Evolutionary conservation across 345 rosid genomes (phyloP).

Genomic region (Leavenworthia alabamica): DNA sequence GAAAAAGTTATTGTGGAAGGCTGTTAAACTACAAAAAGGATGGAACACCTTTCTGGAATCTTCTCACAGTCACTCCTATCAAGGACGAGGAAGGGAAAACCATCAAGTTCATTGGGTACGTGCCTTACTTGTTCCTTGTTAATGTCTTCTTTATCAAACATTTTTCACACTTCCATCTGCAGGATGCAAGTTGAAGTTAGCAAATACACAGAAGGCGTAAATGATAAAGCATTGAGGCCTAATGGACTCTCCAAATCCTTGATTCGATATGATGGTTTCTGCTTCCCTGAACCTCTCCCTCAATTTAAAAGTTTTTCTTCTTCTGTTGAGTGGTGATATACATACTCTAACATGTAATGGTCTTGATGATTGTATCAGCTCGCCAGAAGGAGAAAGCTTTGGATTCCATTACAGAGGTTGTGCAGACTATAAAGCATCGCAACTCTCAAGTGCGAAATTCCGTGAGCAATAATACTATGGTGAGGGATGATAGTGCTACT

Average conservation of each 20-base stretch:
- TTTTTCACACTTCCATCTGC: constrained; percentile 16
- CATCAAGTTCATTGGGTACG: constrained; percentile 88
- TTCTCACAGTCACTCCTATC: constrained; percentile 86
- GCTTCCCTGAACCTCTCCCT: constrained; percentile 5
- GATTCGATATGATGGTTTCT: constrained; percentile 85
- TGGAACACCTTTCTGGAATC: constrained; percentile 95
- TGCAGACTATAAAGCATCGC: constrained; percentile 65
- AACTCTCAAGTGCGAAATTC: constrained; percentile 38
- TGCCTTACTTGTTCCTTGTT: constrained; percentile 3
- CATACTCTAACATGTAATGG: background rate
- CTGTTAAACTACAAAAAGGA: constrained; percentile 91
- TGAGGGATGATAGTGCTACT: background rate
- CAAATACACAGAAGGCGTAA: constrained; percentile 85
- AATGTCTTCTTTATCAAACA: background rate
- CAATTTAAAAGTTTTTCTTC: background rate
- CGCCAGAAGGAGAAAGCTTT: constrained; percentile 83
- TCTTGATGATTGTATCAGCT: constrained; percentile 43
- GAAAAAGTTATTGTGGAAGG: constrained; percentile 80
- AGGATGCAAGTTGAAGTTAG: constrained; percentile 99
- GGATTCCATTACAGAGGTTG: constrained; percentile 76
- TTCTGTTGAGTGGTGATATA: background rate
- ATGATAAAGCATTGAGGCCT: constrained; percentile 69
- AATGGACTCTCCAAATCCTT: constrained; percentile 79
- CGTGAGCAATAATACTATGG: constrained; percentile 20
- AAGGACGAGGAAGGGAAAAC: constrained; percentile 69